These are phyloP conservation scores for Aspergillus hancockii DNA, from an alignment of 495 filamentous ascomycete species.

Conservation along the genomic window DNA sequence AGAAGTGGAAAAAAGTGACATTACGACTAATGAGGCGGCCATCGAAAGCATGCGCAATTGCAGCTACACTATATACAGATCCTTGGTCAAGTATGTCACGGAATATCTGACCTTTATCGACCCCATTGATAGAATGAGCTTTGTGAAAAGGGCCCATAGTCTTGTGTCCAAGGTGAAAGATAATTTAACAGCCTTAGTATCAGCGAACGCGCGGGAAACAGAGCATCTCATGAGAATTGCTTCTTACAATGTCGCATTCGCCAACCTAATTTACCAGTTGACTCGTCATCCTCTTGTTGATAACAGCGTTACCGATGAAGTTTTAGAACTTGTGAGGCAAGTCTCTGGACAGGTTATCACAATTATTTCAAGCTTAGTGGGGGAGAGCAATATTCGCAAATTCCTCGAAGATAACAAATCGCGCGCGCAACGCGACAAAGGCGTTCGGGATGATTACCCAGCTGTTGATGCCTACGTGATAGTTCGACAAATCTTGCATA, in stretches of 20 bases:
- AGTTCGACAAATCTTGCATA: slow-evolving; percentile 58
- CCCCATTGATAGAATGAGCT: slow-evolving; percentile 45
- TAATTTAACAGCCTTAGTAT: slow-evolving; percentile 25
- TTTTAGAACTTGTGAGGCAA: slow-evolving; percentile 30
- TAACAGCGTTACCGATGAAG: slow-evolving; percentile 21
- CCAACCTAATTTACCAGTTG: slow-evolving; percentile 45
- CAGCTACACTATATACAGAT: slow-evolving; percentile 26
- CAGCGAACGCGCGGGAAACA: slow-evolving; percentile 20
- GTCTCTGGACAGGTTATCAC: slow-evolving; percentile 35
- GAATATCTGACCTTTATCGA: slow-evolving; percentile 54
- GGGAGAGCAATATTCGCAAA: slow-evolving; percentile 52
- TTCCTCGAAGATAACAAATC: slow-evolving; percentile 65
- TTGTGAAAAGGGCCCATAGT: slow-evolving; percentile 33
- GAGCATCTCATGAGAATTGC: slow-evolving; percentile 26
- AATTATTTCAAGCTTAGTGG: slow-evolving; percentile 39
- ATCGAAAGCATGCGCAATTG: neutral
- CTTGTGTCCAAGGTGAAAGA: slow-evolving; percentile 33
- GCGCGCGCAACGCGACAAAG: slow-evolving; percentile 57
- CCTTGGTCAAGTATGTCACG: slow-evolving; percentile 50
- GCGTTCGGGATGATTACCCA: slow-evolving; percentile 61
- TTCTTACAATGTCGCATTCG: slow-evolving; percentile 39
- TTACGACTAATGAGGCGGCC: slow-evolving; percentile 3
- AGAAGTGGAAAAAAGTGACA: slow-evolving; percentile 21
- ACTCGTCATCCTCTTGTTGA: slow-evolving; percentile 39
- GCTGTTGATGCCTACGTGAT: slow-evolving; percentile 67